These are phyloP conservation scores for Mycena kentingensis DNA, from an alignment of 768 basidiomycete genomes.

Conservation along the genomic window DNA sequence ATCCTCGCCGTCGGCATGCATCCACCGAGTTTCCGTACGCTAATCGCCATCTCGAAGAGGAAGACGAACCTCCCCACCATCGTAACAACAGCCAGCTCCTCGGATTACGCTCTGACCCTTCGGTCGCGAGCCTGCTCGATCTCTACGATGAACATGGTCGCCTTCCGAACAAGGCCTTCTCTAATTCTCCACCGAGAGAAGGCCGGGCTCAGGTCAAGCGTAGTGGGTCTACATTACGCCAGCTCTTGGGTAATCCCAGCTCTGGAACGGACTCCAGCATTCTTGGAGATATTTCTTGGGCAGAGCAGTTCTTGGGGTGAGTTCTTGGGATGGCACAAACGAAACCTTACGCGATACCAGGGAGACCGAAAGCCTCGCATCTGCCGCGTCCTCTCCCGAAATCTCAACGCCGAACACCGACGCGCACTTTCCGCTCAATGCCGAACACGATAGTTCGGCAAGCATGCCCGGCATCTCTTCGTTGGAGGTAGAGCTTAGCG, in stretches of 20 bases:
- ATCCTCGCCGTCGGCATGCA: slow-evolving; percentile 58
- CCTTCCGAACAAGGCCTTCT: slow-evolving; percentile 62
- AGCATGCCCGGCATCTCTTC: slow-evolving; percentile 60
- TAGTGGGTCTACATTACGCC: slow-evolving; percentile 72
- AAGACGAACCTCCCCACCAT: slow-evolving; percentile 39
- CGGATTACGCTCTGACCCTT: slow-evolving; percentile 72
- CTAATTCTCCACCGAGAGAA: slow-evolving; percentile 53
- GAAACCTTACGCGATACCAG: slow-evolving; percentile 28
- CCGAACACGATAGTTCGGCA: slow-evolving; percentile 51
- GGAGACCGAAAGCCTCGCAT: slow-evolving; percentile 45
- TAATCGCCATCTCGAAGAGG: slow-evolving; percentile 43
- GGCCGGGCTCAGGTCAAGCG: slow-evolving; percentile 58
- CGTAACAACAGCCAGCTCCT: slow-evolving; percentile 53
- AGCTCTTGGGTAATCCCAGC: slow-evolving; percentile 62
- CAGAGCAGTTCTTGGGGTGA: slow-evolving; percentile 72
- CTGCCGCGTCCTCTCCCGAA: slow-evolving; percentile 50
- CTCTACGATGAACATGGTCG: slow-evolving; percentile 76
- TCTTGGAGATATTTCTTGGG: slow-evolving; percentile 80
- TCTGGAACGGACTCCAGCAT: slow-evolving; percentile 36
- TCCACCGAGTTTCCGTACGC: slow-evolving; percentile 68
- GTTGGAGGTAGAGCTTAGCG: slow-evolving; percentile 73
- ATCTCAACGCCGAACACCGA: slow-evolving; percentile 55
- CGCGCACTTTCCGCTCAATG: slow-evolving; percentile 41
- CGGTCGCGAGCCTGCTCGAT: slow-evolving; percentile 71
- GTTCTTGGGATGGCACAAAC: slow-evolving; percentile 23